phyloP scores from a whole-genome alignment of 1,139 yeast species.

The Suhomyces bokatorum region DNA sequence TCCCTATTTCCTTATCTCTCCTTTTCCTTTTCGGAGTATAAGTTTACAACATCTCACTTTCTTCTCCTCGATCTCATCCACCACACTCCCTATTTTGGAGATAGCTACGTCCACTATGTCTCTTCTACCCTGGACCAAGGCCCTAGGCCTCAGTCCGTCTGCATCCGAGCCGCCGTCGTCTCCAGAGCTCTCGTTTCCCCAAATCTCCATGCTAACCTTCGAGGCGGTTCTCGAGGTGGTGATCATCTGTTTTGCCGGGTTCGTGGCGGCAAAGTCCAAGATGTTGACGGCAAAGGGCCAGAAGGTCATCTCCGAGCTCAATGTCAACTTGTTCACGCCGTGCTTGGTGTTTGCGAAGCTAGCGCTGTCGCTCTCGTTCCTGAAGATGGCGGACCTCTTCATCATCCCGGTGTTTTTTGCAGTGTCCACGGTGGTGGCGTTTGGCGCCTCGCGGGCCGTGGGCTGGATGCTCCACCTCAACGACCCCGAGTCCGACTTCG shows the following conservation, averaged over 20 bases:
- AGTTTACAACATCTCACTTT: too few relatives aligned
- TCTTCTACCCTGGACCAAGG: slow-evolving; percentile 1
- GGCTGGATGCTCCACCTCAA: slow-evolving; percentile 52
- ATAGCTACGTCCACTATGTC: not conserved
- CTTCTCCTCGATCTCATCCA: too few relatives aligned
- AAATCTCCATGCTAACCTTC: slow-evolving; percentile 64
- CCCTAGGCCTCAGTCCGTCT: not conserved
- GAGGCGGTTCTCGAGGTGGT: slow-evolving; percentile 82
- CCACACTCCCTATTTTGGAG: not conserved
- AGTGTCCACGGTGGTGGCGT: slow-evolving; percentile 63
- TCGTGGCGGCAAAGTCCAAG: slow-evolving; percentile 62
- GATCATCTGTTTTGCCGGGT: slow-evolving; percentile 70
- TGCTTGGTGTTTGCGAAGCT: slow-evolving; percentile 79
- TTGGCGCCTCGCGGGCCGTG: slow-evolving; percentile 50
- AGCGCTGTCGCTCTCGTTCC: slow-evolving; percentile 69
- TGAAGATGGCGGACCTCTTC: slow-evolving; percentile 67
- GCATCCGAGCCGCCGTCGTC: slow-evolving; percentile 1
- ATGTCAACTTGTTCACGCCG: slow-evolving; percentile 82
- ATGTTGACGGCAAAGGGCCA: slow-evolving; percentile 62
- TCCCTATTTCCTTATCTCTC: not conserved
- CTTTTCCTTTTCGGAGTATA: too few relatives aligned
- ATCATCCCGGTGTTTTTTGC: slow-evolving; percentile 74
- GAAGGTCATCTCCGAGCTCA: slow-evolving; percentile 62
- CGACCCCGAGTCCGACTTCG: slow-evolving; percentile 70
- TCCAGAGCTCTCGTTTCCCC: slow-evolving; percentile 45